Evolutionary conservation across 2,329 filamentous ascomycete species (phyloP), one percentile per base, ranked within the genome.

Genomic region (Colletotrichum theobromicola): DNA sequence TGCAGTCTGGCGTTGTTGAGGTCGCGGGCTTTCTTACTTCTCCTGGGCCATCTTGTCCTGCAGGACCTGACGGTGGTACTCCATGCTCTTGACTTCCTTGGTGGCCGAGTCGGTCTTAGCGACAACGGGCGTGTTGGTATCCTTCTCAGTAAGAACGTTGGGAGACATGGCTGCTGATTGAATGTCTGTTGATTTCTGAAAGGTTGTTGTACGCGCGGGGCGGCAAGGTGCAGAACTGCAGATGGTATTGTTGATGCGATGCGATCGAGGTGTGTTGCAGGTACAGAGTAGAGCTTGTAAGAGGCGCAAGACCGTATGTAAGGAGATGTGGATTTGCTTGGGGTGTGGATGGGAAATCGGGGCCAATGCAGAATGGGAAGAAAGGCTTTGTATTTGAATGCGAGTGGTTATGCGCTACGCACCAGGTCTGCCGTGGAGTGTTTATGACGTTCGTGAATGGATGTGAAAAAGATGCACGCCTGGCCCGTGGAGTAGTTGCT

Each of bases 11-110:
- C 21, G 30, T 24, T 46, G 63, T 30, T 46, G 60, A 69, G 18
- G 50, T 12, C 53, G 67, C 34, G 21, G 61, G 26, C n/a, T 53
- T 13, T 69, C 74, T 78, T 87, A 94, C 93, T 90, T 86, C 77
- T 90, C 89, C 80, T 91, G 87, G 71, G 93, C 89, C 83, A 95
- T 91, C 87, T 94, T 94, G 82, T 89, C 91, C 82, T 94, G 90
- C 74, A 95, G 87, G 70, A 94, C 88, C 85, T 95, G 92, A 76
- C 94, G 93, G 82, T 95, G 94, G 82, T 94, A 94, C 81, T 95
- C 93, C 88, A 96, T 91, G 86, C 88, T 92, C 88, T 92, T 92
- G 68, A 91, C 85, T 75, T 89, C 85, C 53, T 80, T 78, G 82
- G 88, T 87, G 79, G 76, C 79, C 73, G 82, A 79, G 35, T 72